Evolutionary conservation across 208 protist species (phyloP).

Genomic region (Porcisia hertigi): DNA sequence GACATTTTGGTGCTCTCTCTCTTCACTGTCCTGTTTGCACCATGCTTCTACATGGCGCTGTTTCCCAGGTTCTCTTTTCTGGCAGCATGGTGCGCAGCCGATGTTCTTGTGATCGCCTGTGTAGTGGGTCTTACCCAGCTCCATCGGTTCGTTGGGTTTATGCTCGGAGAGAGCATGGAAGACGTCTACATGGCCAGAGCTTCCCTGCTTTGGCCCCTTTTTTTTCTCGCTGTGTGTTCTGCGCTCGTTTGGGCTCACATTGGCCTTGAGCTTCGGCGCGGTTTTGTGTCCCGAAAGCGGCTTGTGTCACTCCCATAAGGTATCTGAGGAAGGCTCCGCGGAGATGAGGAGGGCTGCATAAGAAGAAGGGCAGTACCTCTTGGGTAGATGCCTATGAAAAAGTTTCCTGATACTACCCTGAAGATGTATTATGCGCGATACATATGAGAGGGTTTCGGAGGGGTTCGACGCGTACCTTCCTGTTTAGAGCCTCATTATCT

Average conservation of each 20-base stretch:
- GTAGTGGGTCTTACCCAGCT: conserved; percentile 90
- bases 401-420: too few relatives aligned
- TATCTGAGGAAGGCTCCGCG: neutral
- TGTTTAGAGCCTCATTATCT: too few relatives aligned
- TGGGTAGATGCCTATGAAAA: too few relatives aligned
- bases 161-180: conserved; percentile 67
- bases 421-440: too few relatives aligned
- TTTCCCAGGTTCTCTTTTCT: conserved; percentile 36
- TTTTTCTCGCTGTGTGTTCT: conserved; percentile 34
- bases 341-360: neutral
- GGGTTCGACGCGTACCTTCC: too few relatives aligned
- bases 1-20: conserved; percentile 27
- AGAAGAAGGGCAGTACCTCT: neutral
- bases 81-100: conserved; percentile 90
- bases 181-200: conserved; percentile 53
- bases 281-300: neutral
- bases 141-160: conserved; percentile 89
- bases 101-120: conserved; percentile 90
- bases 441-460: too few relatives aligned
- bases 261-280: neutral
- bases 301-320: neutral
- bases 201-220: conserved; percentile 58
- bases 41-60: conserved; percentile 36
- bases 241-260: conserved; percentile 35
- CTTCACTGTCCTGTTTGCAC: conserved; percentile 47